Evolutionary conservation across 768 basidiomycete species (phyloP), one percentile per base, ranked within the genome.

Genomic region (Phanerochaete sordida): DNA sequence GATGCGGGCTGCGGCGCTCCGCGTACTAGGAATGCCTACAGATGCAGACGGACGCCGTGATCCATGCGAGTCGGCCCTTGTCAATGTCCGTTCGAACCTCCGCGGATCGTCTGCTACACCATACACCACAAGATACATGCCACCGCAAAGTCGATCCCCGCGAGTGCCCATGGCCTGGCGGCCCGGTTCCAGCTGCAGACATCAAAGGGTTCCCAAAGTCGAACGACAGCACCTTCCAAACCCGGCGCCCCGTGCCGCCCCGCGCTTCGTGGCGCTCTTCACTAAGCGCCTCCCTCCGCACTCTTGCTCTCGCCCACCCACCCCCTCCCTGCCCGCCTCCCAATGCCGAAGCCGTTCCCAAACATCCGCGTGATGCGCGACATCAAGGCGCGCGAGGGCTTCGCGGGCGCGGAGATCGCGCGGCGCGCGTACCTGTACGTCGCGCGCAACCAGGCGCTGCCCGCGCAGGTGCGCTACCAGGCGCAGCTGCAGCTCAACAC

Each of bases 401-500:
- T 93, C 60, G 76, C 77, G 60, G 82, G 82, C 47, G 86, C 87
- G 70, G 96, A 98, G 72, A 79, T 96, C 49, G 78, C 87, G 28
- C 87, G 95, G 21, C 81, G 93, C 47, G 95, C 96, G 0, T 95
- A 96, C 73, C 85, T 98, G 52, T 94, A 87, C 74, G 90, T 98
- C 65, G 94, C 95, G 24, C 84, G 96, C 61, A 98, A 98, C 75
- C 86, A 91, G 70, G 84, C 88, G 1, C 76, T 98, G n/a, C 87
- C 94, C 16, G 80, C 92, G 2, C 87, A 91, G 70, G 83, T 98
- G 49, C 90, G 96, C 58, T 91, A 95, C 72, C 91, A 95, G 65
- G 96, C 96, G 16, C 95, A 97, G 73, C 76, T 98, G 62, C 94
- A 97, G 69, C 79, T 97, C 52, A 96, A 96, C 74, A 85, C 87